phyloP scores from a whole-genome alignment of 2,329 filamentous ascomycete genomes.

The Zymoseptoria pseudotritici region DNA sequence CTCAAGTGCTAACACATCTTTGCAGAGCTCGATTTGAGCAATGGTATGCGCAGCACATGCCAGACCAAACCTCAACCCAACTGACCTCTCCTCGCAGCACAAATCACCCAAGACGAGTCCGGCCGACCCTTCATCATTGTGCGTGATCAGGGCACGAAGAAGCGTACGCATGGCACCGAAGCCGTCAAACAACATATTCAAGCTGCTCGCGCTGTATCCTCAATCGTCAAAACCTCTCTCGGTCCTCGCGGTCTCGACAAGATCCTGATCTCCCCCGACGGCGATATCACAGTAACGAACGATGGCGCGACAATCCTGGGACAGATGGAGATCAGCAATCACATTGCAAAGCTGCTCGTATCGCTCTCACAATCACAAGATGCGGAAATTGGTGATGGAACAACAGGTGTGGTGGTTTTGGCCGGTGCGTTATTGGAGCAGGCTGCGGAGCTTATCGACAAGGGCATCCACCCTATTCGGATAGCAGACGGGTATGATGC shows the following conservation, averaged over 20 bases:
- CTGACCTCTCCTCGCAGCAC: constrained; percentile 39
- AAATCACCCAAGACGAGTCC: constrained; percentile 92
- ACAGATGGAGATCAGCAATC: constrained; percentile 97
- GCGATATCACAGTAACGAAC: constrained; percentile 98
- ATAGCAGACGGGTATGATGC: constrained; percentile 98
- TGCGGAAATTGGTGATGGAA: constrained; percentile 97
- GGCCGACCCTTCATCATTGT: constrained; percentile 97
- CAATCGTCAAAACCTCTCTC: constrained; percentile 94
- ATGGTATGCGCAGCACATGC: constrained; percentile 51
- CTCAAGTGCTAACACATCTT: constrained; percentile 22
- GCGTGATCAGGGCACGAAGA: constrained; percentile 96
- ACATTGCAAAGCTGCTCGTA: constrained; percentile 92
- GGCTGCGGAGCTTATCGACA: constrained; percentile 95
- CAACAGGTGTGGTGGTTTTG: constrained; percentile 92
- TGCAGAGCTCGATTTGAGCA: constrained; percentile 72
- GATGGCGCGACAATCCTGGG: constrained; percentile 95
- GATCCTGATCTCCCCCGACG: constrained; percentile 96
- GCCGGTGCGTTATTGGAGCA: constrained; percentile 93
- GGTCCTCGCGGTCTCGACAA: constrained; percentile 96
- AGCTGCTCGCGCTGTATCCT: constrained; percentile 89
- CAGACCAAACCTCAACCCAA: background rate
- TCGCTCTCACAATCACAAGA: constrained; percentile 98
- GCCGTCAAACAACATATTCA: constrained; percentile 98
- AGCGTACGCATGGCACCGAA: constrained; percentile 91
- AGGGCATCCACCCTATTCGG: constrained; percentile 97